These are phyloP conservation scores for Diaporthe helianthi DNA, from an alignment of 2,329 filamentous ascomycete genomes.

Conservation along the genomic window DNA sequence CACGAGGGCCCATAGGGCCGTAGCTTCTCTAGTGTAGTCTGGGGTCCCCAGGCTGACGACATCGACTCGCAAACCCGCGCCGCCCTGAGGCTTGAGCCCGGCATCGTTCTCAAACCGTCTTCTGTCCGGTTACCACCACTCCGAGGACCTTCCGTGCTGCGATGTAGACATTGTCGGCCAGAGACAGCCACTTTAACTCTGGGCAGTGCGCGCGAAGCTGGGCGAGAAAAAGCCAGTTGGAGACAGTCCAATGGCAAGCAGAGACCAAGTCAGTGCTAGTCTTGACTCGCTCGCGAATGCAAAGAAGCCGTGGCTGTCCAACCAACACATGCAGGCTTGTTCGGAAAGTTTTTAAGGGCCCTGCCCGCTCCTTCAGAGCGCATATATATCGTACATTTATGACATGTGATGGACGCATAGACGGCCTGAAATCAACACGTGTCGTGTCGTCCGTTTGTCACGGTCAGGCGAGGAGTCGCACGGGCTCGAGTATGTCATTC, in stretches of 20 bases:
- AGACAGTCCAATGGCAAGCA: not conserved
- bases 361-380: not conserved
- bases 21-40: conserved; percentile 1
- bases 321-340: not conserved
- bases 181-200: not conserved
- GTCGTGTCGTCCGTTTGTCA: not conserved
- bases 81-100: conserved; percentile 16
- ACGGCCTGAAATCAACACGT: not conserved
- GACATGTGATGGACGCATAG: conserved; percentile 6
- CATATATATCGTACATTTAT: not conserved
- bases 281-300: conserved; percentile 1
- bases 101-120: conserved; percentile 26
- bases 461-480: not conserved
- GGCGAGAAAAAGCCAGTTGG: not conserved
- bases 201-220: not conserved
- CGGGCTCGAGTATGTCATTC: not conserved
- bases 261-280: not conserved
- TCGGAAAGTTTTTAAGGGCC: not conserved
- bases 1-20: conserved; percentile 13
- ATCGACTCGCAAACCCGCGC: conserved; percentile 13
- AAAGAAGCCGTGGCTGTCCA: not conserved
- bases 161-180: not conserved
- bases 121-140: conserved; percentile 13
- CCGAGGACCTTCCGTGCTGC: not conserved
- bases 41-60: conserved; percentile 25